Conservation (phyloP, 2,329 filamentous ascomycete species). For the Xylariomycetidae sp. region DNA sequence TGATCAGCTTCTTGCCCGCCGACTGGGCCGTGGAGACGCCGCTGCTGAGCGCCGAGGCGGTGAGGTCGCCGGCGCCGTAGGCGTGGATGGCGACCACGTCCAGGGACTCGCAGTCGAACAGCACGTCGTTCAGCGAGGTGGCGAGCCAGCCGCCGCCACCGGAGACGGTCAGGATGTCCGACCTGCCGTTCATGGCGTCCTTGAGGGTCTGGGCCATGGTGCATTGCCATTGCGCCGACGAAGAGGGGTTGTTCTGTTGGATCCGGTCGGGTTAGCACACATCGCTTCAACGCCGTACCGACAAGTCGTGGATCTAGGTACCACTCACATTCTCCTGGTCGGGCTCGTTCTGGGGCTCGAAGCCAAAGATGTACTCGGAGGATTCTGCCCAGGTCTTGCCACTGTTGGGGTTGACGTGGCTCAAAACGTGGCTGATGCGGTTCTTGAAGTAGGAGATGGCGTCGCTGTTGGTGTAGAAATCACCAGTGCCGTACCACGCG, state of each 20-base stretch:
- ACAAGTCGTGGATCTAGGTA: no score
- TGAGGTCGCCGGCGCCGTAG: constrained; percentile 1
- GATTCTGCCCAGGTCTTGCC: neutral
- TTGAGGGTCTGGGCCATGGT: constrained; percentile 1
- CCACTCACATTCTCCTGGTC: neutral
- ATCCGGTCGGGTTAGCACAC: no score
- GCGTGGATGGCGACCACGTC: constrained; percentile 1
- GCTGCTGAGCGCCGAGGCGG: neutral
- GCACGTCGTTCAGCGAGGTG: neutral
- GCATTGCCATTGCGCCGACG: neutral
- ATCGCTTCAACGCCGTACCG: no score
- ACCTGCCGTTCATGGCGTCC: neutral
- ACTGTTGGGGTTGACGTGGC: neutral
- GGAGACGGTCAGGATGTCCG: neutral
- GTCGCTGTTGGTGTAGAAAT: constrained; percentile 1
- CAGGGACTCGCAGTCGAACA: neutral
- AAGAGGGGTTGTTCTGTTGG: neutral
- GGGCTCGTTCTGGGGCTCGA: constrained; percentile 1
- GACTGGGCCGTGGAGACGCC: neutral
- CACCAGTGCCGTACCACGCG: neutral
- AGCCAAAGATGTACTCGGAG: constrained; percentile 2
- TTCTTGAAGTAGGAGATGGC: constrained; percentile 1
- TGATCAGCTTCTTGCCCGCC: neutral
- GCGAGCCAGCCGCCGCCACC: neutral
- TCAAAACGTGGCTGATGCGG: neutral